These are phyloP conservation scores for Boletus fagicola DNA, from an alignment of 768 basidiomycete genomes.

Conservation along the genomic window DNA sequence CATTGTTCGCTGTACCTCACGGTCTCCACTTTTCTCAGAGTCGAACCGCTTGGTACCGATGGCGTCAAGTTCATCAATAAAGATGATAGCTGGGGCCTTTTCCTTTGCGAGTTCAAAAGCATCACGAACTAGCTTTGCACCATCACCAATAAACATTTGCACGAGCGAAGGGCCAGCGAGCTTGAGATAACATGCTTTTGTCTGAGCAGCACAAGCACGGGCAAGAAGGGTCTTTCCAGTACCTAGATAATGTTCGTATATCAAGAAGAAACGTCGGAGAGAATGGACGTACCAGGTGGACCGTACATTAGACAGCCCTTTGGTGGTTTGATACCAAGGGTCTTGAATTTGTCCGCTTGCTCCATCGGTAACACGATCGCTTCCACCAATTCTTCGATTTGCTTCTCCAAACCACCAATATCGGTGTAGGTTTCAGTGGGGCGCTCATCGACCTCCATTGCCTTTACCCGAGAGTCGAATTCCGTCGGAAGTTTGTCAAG, in stretches of 20 bases:
- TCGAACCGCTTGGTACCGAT: slow-evolving; percentile 99
- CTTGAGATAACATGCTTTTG: slow-evolving; percentile 97
- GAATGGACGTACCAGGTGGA: slow-evolving; percentile 71
- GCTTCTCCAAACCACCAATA: slow-evolving; percentile 98
- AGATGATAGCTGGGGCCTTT: slow-evolving; percentile 98
- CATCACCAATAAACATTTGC: slow-evolving; percentile 99
- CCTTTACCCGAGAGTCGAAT: slow-evolving; percentile 97
- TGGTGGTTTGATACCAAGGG: slow-evolving; percentile 93
- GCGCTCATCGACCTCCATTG: slow-evolving; percentile 99
- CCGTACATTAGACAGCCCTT: slow-evolving; percentile 99
- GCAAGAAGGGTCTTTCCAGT: slow-evolving; percentile 98
- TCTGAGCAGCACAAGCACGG: slow-evolving; percentile 96
- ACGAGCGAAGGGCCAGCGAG: slow-evolving; percentile 96
- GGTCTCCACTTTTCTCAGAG: slow-evolving; percentile 97
- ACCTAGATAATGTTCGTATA: slow-evolving; percentile 40
- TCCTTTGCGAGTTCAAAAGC: slow-evolving; percentile 98
- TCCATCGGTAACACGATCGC: slow-evolving; percentile 99
- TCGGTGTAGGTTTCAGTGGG: slow-evolving; percentile 97
- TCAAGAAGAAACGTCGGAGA: background rate
- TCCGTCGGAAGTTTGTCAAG: slow-evolving; percentile 95
- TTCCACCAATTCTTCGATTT: slow-evolving; percentile 97
- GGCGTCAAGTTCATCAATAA: slow-evolving; percentile 98
- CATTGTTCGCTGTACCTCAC: slow-evolving; percentile 99
- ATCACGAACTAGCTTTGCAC: slow-evolving; percentile 97
- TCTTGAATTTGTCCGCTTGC: slow-evolving; percentile 98